These are phyloP conservation scores for Calocera cornea DNA, from an alignment of 768 basidiomycete genomes.

Conservation along the genomic window DNA sequence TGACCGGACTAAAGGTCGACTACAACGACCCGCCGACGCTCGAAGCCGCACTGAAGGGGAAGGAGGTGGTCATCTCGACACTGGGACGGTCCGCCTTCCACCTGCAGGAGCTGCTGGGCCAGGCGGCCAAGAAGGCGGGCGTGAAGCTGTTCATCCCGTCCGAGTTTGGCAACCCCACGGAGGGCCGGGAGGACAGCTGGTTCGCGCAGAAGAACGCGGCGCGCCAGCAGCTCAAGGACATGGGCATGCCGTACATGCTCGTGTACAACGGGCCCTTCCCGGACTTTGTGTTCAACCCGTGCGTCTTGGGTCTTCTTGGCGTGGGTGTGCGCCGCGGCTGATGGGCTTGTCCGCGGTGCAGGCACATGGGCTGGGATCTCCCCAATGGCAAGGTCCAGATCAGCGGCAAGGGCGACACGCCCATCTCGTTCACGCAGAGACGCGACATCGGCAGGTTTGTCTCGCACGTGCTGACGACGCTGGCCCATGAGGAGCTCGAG, in stretches of 20 bases:
- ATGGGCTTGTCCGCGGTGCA: background rate
- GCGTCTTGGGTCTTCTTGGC: background rate
- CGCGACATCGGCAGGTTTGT: conserved; percentile 17
- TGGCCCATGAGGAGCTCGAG: conserved; percentile 11
- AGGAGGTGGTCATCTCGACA: conserved; percentile 22
- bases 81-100: conserved; percentile 15
- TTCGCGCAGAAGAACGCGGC: conserved; percentile 2
- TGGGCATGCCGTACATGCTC: conserved; percentile 14
- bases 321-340: background rate
- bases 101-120: conserved; percentile 18
- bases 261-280: conserved; percentile 14
- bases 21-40: background rate
- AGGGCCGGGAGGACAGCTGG: conserved; percentile 4
- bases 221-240: conserved; percentile 4
- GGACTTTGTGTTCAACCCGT: conserved; percentile 12
- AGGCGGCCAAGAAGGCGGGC: conserved; percentile 21
- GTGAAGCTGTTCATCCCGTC: conserved; percentile 25
- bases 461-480: conserved; percentile 12
- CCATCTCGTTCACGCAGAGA: conserved; percentile 13
- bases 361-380: conserved; percentile 11
- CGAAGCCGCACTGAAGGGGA: background rate
- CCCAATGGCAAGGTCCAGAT: conserved; percentile 13
- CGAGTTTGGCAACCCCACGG: background rate
- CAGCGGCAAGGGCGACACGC: conserved; percentile 13
- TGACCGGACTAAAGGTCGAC: conserved; percentile 6